Conservation (phyloP, 2,329 filamentous ascomycete genomes). For the Calonectria naviculata region DNA sequence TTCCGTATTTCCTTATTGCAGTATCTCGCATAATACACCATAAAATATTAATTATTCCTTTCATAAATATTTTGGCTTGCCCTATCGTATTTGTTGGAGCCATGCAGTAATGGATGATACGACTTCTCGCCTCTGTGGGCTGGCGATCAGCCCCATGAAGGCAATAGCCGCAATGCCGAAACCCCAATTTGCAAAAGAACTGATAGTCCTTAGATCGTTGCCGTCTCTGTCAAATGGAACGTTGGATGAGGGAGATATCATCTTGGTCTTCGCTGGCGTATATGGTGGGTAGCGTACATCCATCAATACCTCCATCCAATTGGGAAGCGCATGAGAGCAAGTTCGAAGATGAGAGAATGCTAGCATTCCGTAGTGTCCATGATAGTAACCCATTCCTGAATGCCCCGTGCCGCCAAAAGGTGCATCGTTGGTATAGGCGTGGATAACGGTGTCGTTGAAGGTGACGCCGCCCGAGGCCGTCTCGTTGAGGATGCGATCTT, state of each 20-base stretch:
- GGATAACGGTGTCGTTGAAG: slow-evolving; percentile 54
- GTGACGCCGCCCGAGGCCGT: slow-evolving; percentile 56
- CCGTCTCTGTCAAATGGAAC: background rate
- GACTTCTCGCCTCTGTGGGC: background rate
- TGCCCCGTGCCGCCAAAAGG: background rate
- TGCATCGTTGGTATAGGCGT: slow-evolving; percentile 42
- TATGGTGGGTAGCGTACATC: background rate
- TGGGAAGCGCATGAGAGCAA: background rate
- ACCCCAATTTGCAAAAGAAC: background rate
- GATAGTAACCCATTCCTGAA: background rate
- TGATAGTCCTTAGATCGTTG: background rate
- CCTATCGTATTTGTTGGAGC: background rate
- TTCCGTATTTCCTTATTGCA: background rate
- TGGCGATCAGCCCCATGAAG: background rate
- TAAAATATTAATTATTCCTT: background rate
- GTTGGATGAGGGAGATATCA: background rate
- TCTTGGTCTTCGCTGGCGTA: background rate
- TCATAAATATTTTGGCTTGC: no score
- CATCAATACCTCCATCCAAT: background rate
- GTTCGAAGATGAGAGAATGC: background rate
- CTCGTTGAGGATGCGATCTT: slow-evolving; percentile 41
- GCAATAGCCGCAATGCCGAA: background rate
- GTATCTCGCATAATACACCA: background rate
- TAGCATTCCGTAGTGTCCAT: background rate
- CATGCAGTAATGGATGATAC: background rate